phyloP scores from a whole-genome alignment of 2,329 filamentous ascomycete genomes.

The Sodiomyces alkalinus region DNA sequence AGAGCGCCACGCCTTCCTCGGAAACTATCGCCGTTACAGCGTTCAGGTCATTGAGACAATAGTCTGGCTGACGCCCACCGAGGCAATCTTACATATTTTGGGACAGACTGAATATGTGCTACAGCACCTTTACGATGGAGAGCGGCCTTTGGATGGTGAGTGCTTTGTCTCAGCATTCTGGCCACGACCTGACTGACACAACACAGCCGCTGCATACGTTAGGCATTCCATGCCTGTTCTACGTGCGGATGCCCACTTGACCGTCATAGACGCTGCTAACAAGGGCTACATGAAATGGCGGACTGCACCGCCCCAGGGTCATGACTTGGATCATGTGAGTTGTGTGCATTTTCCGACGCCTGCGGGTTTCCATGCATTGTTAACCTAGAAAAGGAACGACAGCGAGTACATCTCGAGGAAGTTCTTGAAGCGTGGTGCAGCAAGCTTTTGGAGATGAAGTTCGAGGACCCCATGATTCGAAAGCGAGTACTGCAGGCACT shows the following conservation, averaged over 20 bases:
- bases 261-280: slow-evolving; percentile 73
- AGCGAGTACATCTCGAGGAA: slow-evolving; percentile 41
- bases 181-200: background rate
- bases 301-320: slow-evolving; percentile 9
- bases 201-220: slow-evolving; percentile 38
- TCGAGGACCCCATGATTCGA: slow-evolving; percentile 72
- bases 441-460: slow-evolving; percentile 51
- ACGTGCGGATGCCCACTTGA: slow-evolving; percentile 75
- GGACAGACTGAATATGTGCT: slow-evolving; percentile 59
- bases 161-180: slow-evolving; percentile 2
- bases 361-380: background rate
- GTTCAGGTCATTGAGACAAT: slow-evolving; percentile 76
- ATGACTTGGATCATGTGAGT: slow-evolving; percentile 7
- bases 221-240: slow-evolving; percentile 61
- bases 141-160: slow-evolving; percentile 51
- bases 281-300: slow-evolving; percentile 82
- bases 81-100: slow-evolving; percentile 82
- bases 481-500: slow-evolving; percentile 70
- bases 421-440: slow-evolving; percentile 60
- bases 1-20: slow-evolving; percentile 85
- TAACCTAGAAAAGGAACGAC: slow-evolving; percentile 23
- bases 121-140: slow-evolving; percentile 58
- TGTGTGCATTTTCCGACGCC: background rate
- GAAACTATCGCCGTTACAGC: slow-evolving; percentile 89
- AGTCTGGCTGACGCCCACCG: slow-evolving; percentile 64